Base-by-base conservation (phyloP, 2,329 filamentous ascomycete genomes). In the Aspergillus hiratsukae region DNA sequence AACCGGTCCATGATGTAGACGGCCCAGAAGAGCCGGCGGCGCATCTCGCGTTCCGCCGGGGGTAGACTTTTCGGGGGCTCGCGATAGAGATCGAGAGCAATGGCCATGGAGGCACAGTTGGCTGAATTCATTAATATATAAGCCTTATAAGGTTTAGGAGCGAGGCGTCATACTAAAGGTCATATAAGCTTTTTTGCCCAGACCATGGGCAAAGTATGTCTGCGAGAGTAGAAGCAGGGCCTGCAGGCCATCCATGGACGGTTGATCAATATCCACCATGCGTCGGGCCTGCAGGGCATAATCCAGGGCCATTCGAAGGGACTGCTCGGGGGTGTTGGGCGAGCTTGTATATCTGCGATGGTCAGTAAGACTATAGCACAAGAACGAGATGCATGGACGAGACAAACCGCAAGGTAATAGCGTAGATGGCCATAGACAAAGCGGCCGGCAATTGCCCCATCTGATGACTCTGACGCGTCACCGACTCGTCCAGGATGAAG, bases 1-100 rank as follows among this genome's bases (percentile, higher is more conserved):
- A 93, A 94, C n/a, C 89, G 83, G 68, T 96, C 91, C 72, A 95
- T 86, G 27, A 95, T 77, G 65, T 94, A 96, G 69, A 89, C 93
- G 2, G 89, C 87, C 91, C 91, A 96, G 72, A 96, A 96, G 1
- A 95, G 77, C n/a, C 89, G 83, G 54, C 91, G 81, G 48, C 89
- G 82, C 67, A 87, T 86, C 75, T 95, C 91, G 55, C 88, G 83
- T 68, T 95, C 90, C 3, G 84, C 77, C 0, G 85, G 80, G 0
- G 84, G 83, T 10, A 89, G 80, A 54, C 83, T 77, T 51, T 83
- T 82, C 5, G 79, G 69, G 25, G 90, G 86, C 46, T 96, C 91
- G 31, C 89, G 84, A 68, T 95, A 89, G 3, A 94, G 78, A 67
- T 92, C 89, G 10, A 95, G 80, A 3, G 89, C 90, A 72, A 91